Percentiles rank a stretch among this genome's conserved stretches.
phyloP scores from a whole-genome alignment of 768 basidiomycete genomes.

The Lactarius quietus region DNA sequence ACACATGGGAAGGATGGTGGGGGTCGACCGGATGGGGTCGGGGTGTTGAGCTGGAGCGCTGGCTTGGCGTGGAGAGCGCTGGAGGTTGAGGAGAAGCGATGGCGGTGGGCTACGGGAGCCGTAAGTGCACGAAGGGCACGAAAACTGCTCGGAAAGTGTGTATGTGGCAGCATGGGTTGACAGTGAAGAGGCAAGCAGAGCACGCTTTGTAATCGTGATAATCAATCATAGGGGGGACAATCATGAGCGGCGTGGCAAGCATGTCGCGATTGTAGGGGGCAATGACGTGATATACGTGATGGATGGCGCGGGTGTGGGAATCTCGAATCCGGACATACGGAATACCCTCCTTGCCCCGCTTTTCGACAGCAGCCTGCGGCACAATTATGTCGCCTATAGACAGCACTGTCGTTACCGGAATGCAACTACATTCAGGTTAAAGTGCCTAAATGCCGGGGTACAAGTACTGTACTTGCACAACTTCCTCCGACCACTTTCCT shows the following conservation, averaged over 20 bases:
- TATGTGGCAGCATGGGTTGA: not conserved
- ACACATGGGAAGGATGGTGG: slow-evolving; percentile 63
- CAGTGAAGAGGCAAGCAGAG: not conserved
- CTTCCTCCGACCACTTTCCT: not conserved
- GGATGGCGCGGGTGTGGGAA: not conserved
- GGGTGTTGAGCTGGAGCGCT: not conserved
- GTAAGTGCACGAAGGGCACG: not conserved
- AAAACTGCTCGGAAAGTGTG: not conserved
- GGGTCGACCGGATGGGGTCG: not conserved
- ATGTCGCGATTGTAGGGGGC: slow-evolving; percentile 11
- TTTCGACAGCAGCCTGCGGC: no score
- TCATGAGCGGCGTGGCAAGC: not conserved
- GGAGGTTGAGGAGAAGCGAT: not conserved
- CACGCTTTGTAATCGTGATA: not conserved
- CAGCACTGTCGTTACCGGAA: no score
- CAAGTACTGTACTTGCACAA: no score
- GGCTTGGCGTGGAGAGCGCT: not conserved
- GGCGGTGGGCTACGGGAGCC: not conserved
- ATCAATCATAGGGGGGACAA: not conserved
- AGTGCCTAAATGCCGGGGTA: no score
- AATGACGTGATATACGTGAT: not conserved
- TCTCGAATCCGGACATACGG: not conserved
- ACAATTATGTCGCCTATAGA: no score
- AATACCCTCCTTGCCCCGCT: no score
- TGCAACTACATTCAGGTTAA: no score